These are phyloP conservation scores for Gnomoniopsis sp. DNA, from an alignment of 2,329 filamentous ascomycete species.

Conservation along the genomic window DNA sequence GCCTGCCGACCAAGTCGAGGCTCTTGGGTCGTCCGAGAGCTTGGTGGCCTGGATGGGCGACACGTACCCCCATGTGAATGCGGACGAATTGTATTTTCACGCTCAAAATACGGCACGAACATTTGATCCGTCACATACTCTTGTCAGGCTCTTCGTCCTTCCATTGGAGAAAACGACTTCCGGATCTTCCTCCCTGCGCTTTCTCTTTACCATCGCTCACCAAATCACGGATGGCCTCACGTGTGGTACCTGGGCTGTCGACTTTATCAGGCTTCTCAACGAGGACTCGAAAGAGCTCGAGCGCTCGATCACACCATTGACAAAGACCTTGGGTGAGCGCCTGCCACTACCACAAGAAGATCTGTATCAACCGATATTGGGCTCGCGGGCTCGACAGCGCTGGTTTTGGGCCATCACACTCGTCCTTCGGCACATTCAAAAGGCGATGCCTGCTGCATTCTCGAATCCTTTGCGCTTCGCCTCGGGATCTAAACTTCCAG, in stretches of 20 bases:
- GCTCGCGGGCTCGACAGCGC: slow-evolving; percentile 19
- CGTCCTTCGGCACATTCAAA: slow-evolving; percentile 22
- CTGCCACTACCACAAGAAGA: slow-evolving; percentile 25
- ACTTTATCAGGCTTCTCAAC: slow-evolving; percentile 22
- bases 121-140: slow-evolving; percentile 17
- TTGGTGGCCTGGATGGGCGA: slow-evolving; percentile 3
- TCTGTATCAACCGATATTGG: slow-evolving; percentile 20
- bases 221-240: slow-evolving; percentile 24
- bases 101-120: slow-evolving; percentile 21
- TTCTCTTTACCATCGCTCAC: slow-evolving; percentile 22
- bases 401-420: slow-evolving; percentile 26
- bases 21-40: neutral
- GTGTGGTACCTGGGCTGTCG: slow-evolving; percentile 18
- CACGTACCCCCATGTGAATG: slow-evolving; percentile 7
- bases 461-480: slow-evolving; percentile 22
- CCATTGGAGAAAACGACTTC: slow-evolving; percentile 11
- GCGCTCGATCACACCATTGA: slow-evolving; percentile 12
- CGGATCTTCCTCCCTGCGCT: slow-evolving; percentile 13
- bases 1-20: neutral
- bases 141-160: slow-evolving; percentile 21
- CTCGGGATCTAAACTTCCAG: slow-evolving; percentile 4
- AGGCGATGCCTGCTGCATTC: slow-evolving; percentile 21
- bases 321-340: slow-evolving; percentile 14
- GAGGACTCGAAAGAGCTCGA: slow-evolving; percentile 15
- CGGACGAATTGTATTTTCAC: slow-evolving; percentile 20